Conservation (phyloP, 1,284 basidiomycete genomes). For the Schizopora paradoxa region DNA sequence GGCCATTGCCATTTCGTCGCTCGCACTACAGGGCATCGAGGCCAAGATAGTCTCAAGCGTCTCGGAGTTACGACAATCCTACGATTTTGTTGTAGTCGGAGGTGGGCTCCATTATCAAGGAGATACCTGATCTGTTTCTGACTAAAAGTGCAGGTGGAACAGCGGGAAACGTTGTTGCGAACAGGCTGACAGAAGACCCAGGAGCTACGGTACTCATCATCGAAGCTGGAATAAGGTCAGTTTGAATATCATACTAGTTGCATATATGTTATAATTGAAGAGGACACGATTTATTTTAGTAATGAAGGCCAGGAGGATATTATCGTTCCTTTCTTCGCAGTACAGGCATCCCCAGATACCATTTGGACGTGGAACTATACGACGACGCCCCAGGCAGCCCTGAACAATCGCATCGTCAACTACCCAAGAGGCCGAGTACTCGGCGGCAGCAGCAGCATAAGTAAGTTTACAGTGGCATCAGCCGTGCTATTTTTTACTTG, state of each 20-base stretch:
- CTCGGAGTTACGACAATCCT: too few relatives aligned
- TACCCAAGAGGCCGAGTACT: constrained; percentile 34
- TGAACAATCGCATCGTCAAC: constrained; percentile 26
- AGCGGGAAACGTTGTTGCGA: neutral
- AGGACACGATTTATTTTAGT: neutral
- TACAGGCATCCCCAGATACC: constrained; percentile 19
- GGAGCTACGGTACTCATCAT: constrained; percentile 21
- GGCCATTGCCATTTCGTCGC: too few relatives aligned
- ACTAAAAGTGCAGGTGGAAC: neutral
- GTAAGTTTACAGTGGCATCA: constrained; percentile 25
- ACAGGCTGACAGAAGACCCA: constrained; percentile 16
- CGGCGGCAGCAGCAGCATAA: constrained; percentile 35
- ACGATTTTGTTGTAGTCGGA: constrained; percentile 21
- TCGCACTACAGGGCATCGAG: too few relatives aligned
- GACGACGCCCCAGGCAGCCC: constrained; percentile 29
- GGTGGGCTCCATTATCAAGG: constrained; percentile 12
- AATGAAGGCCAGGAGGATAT: too few relatives aligned
- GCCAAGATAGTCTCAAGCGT: too few relatives aligned
- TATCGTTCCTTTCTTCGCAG: constrained; percentile 24
- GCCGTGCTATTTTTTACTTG: neutral
- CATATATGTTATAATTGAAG: neutral
- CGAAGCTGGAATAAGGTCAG: constrained; percentile 16
- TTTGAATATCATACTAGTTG: constrained; percentile 1
- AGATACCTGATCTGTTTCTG: neutral
- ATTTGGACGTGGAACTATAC: constrained; percentile 33